A percentile compares a stretch with the other conserved stretches of the same genome.
These are phyloP conservation scores for Cryomyces antarcticus DNA, from an alignment of 495 filamentous ascomycete species.

Conservation along the genomic window DNA sequence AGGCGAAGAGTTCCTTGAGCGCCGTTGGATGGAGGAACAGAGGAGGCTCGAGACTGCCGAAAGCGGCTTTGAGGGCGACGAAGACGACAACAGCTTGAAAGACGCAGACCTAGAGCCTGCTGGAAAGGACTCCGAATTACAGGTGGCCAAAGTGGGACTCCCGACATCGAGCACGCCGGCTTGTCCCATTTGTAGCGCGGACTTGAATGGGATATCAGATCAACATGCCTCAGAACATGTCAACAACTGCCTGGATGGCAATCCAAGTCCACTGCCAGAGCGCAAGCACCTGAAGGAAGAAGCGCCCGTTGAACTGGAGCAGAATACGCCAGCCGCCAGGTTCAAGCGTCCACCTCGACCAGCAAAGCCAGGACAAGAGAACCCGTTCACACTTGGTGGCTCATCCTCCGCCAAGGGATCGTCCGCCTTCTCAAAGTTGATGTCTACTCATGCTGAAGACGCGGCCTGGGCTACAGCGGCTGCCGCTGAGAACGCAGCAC, in stretches of 20 bases:
- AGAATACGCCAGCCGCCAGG: conserved; percentile 26
- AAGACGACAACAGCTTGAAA: conserved; percentile 15
- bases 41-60: conserved; percentile 33
- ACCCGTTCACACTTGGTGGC: conserved; percentile 39
- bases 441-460: conserved; percentile 80
- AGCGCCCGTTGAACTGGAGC: conserved; percentile 1
- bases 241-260: conserved; percentile 81
- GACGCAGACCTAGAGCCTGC: conserved; percentile 5
- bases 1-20: conserved; percentile 42
- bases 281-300: background rate
- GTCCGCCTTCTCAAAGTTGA: conserved; percentile 78
- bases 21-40: conserved; percentile 42
- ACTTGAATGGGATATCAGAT: conserved; percentile 36
- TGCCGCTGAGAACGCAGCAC: conserved; percentile 50
- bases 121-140: background rate
- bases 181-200: conserved; percentile 62
- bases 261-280: conserved; percentile 30
- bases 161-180: conserved; percentile 2
- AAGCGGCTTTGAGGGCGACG: conserved; percentile 12
- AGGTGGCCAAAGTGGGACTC: conserved; percentile 3
- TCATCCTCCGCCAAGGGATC: conserved; percentile 12
- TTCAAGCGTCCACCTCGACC: conserved; percentile 44
- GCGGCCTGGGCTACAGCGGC: conserved; percentile 76
- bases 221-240: conserved; percentile 49
- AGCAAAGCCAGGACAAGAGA: conserved; percentile 53